Evolutionary conservation across 768 basidiomycete genomes (phyloP).

Genomic region (Asterophora parasitica): DNA sequence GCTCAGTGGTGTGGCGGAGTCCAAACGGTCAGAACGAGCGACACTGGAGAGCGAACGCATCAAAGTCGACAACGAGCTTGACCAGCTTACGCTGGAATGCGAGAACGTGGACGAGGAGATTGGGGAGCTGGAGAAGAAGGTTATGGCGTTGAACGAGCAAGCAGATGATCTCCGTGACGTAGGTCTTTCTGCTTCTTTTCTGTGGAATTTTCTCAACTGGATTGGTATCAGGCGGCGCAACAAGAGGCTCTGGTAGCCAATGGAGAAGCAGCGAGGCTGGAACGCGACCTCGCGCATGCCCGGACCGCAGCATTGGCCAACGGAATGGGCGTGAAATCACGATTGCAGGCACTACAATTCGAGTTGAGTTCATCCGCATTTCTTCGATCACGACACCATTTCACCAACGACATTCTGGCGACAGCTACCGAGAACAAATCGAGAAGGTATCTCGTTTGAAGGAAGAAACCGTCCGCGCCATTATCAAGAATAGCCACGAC

Average conservation of each 20-base stretch:
- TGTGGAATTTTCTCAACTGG: neutral
- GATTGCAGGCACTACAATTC: slow-evolving; percentile 72
- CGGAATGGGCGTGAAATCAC: slow-evolving; percentile 79
- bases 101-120: slow-evolving; percentile 82
- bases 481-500: slow-evolving; percentile 81
- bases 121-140: slow-evolving; percentile 68
- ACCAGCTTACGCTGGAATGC: slow-evolving; percentile 68
- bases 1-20: slow-evolving; percentile 65
- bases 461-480: slow-evolving; percentile 76
- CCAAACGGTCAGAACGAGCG: slow-evolving; percentile 64
- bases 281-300: slow-evolving; percentile 70
- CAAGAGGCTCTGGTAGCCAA: slow-evolving; percentile 66
- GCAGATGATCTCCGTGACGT: slow-evolving; percentile 83
- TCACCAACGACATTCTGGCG: slow-evolving; percentile 7
- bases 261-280: slow-evolving; percentile 60
- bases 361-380: slow-evolving; percentile 42
- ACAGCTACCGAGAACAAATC: slow-evolving; percentile 73
- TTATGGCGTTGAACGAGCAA: slow-evolving; percentile 62
- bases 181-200: slow-evolving; percentile 19
- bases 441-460: slow-evolving; percentile 70
- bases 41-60: slow-evolving; percentile 74
- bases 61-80: slow-evolving; percentile 78
- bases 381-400: neutral
- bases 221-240: slow-evolving; percentile 57
- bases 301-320: slow-evolving; percentile 71